Evolutionary conservation across 805 yeast species (phyloP).

Genomic region (Ogataea methanolica): DNA sequence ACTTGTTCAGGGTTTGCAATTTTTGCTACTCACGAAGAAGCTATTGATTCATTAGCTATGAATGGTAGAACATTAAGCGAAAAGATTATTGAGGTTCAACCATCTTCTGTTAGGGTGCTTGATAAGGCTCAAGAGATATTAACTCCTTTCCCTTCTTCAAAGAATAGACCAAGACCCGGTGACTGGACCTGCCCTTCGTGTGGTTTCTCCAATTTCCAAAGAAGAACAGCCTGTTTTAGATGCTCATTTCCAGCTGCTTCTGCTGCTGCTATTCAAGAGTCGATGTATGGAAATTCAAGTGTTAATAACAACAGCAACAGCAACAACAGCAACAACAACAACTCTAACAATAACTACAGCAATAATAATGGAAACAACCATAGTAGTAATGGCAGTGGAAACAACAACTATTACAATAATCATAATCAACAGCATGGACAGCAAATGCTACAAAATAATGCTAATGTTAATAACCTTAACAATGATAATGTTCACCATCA

Average conservation of each 20-base stretch:
- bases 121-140: slow-evolving; percentile 80
- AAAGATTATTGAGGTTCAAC: slow-evolving; percentile 76
- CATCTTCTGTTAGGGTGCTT: slow-evolving; percentile 72
- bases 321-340: slow-evolving; percentile 16
- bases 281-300: slow-evolving; percentile 34
- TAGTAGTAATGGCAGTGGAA: slow-evolving; percentile 12
- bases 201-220: slow-evolving; percentile 91
- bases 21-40: slow-evolving; percentile 81
- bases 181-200: slow-evolving; percentile 98
- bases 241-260: slow-evolving; percentile 84
- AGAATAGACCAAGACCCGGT: slow-evolving; percentile 90
- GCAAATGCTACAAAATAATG: slow-evolving; percentile 13
- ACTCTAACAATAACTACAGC: slow-evolving; percentile 8
- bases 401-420: slow-evolving; percentile 11
- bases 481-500: slow-evolving; percentile 6
- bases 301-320: slow-evolving; percentile 5
- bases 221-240: slow-evolving; percentile 90
- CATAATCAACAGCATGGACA: slow-evolving; percentile 14
- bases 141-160: slow-evolving; percentile 78
- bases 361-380: slow-evolving; percentile 8
- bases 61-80: slow-evolving; percentile 76
- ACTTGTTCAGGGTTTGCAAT: slow-evolving; percentile 77
- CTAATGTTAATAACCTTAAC: slow-evolving; percentile 10
- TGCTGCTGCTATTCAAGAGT: slow-evolving; percentile 65
- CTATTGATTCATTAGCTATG: slow-evolving; percentile 69